phyloP scores from a whole-genome alignment of 106 monocot species.

The Acorus gramineus region DNA sequence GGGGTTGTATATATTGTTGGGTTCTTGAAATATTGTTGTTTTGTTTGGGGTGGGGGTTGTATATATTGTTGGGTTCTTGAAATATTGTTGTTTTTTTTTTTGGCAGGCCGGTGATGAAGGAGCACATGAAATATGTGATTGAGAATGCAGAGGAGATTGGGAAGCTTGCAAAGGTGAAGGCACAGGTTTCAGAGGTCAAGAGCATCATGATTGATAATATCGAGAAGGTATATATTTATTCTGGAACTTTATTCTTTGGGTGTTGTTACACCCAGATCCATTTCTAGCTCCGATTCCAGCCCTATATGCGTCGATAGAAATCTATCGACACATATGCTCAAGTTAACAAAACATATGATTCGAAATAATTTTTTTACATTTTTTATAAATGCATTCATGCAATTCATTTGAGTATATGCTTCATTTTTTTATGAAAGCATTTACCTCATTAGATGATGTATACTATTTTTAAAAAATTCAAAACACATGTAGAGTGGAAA shows the following conservation, averaged over 20 bases:
- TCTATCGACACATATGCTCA: too few relatives aligned
- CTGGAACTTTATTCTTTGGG: background rate
- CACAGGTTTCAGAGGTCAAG: slow-evolving; percentile 88
- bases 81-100: background rate
- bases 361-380: too few relatives aligned
- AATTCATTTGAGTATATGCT: too few relatives aligned
- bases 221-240: slow-evolving; percentile 50
- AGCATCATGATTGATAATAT: slow-evolving; percentile 93
- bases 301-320: too few relatives aligned
- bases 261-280: background rate
- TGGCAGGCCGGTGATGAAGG: slow-evolving; percentile 76
- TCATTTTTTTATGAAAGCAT: too few relatives aligned
- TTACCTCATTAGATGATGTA: too few relatives aligned
- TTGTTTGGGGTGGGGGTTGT: background rate
- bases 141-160: slow-evolving; percentile 84
- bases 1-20: background rate
- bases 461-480: too few relatives aligned
- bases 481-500: too few relatives aligned
- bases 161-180: slow-evolving; percentile 79
- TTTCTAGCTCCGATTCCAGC: too few relatives aligned
- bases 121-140: slow-evolving; percentile 81
- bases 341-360: too few relatives aligned
- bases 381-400: too few relatives aligned
- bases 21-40: background rate
- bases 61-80: background rate